phyloP scores from a whole-genome alignment of 2,329 filamentous ascomycete genomes.

The Colletotrichum filicis region DNA sequence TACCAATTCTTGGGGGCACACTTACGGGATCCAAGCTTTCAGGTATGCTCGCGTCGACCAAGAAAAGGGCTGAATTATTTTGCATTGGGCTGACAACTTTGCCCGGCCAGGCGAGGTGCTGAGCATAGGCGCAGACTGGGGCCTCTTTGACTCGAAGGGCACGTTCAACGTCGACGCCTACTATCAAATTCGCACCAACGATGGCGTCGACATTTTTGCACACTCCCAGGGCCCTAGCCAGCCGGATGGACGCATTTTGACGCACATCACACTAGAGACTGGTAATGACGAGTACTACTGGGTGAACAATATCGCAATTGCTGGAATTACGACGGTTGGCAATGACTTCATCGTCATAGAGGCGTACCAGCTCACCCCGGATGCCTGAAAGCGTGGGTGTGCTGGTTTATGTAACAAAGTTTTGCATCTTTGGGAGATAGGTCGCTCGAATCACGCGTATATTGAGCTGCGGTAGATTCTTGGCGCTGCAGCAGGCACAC shows the following conservation, averaged over 20 bases:
- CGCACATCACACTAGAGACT: conserved; percentile 2
- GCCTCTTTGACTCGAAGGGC: background rate
- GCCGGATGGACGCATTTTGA: background rate
- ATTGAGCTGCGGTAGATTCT: too few species aligned
- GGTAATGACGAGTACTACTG: conserved; percentile 8
- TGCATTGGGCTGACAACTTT: background rate
- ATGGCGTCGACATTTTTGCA: conserved; percentile 9
- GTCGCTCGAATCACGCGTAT: too few species aligned
- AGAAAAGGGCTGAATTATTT: too few species aligned
- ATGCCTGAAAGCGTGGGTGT: background rate
- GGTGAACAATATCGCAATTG: background rate
- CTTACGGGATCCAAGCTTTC: background rate
- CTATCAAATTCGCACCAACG: conserved; percentile 10
- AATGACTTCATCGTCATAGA: background rate
- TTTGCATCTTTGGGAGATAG: too few species aligned
- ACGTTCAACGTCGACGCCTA: background rate
- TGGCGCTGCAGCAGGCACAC: too few species aligned
- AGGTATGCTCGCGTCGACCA: background rate
- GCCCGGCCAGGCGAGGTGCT: background rate
- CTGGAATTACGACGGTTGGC: background rate
- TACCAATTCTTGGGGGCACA: background rate
- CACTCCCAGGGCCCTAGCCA: background rate
- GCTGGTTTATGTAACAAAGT: too few species aligned
- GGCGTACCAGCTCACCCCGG: background rate
- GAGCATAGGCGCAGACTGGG: background rate